Conservation (phyloP, 805 yeast genomes). For the Candida suzukii region DNA sequence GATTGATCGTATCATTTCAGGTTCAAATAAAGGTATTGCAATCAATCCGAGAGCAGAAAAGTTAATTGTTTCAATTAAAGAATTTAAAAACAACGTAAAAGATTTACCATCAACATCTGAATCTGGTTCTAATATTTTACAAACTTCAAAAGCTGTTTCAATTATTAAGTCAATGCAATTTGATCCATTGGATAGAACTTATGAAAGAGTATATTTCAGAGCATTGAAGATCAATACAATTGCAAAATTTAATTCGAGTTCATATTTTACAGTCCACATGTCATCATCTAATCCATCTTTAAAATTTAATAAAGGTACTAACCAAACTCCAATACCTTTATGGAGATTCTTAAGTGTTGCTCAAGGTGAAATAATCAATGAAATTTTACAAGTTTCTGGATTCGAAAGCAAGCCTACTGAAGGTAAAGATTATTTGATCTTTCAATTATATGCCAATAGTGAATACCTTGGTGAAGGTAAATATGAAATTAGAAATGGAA, state of each 20-base stretch:
- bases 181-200: constrained; percentile 53
- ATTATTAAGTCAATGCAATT: constrained; percentile 58
- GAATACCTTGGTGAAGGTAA: constrained; percentile 52
- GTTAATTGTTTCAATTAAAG: constrained; percentile 65
- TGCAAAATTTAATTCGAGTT: constrained; percentile 19
- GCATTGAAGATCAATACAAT: constrained; percentile 40
- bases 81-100: constrained; percentile 57
- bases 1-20: constrained; percentile 68
- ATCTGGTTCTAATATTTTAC: constrained; percentile 10
- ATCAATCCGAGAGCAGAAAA: constrained; percentile 75
- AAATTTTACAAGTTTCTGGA: constrained; percentile 58
- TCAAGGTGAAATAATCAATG: constrained; percentile 68
- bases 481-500: constrained; percentile 28
- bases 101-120: no score
- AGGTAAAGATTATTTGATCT: constrained; percentile 46
- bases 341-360: constrained; percentile 75
- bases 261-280: constrained; percentile 47
- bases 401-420: constrained; percentile 36
- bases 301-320: constrained; percentile 61
- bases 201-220: constrained; percentile 54
- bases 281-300: constrained; percentile 44
- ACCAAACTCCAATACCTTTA: constrained; percentile 38
- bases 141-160: constrained; percentile 44
- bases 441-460: constrained; percentile 59
- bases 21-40: constrained; percentile 71